Base-by-base conservation (phyloP, 441 rosid species). In the Mallotus repandus region DNA sequence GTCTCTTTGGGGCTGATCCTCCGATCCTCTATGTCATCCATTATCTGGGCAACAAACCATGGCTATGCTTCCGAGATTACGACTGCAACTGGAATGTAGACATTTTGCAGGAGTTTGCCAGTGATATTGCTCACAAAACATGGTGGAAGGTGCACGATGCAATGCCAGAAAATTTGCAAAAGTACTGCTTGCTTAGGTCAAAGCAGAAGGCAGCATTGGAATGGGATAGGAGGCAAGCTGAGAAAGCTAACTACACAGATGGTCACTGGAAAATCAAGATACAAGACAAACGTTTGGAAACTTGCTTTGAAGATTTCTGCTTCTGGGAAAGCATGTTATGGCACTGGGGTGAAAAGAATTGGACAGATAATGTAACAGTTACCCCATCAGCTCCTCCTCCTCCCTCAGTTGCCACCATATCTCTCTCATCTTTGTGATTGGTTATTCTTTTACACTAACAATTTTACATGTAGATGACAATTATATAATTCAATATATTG, bases 81-180 rank as follows among this genome's bases (percentile, higher is more conserved):
- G 98, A 93, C 75, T 93, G 98, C 83, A 93, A 93, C 83, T 93
- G 98, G 97, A 93, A 93, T 71, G 94, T 91, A 41, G 97, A 89
- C 71, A 81, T 80, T 56, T 63, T 86, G 76, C 94, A 86, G 81
- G 89, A 89, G 78, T 91, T 89, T 56, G 97, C 97, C 0, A 89
- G 93, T 18, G 91, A 93, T 35, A 88, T 84, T 46, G 98, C 98
- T 12, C 98, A 91, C 70, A 80, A 22, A 71, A 91, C 83, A 18
- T 93, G 97, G 97, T 91, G 97, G 97, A 93, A 81, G 83, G 89
- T 91, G 46, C 97, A 93, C 2, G 93, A 93, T n/a, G 88, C 87
- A 6, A 93, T 93, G 98, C 89, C 96, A 8, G 79, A 82, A 76
- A 80, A 86, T 65, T 69, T 93, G 79, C 89, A 89, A n/a, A 85